Percentiles rank a stretch among this genome's conserved stretches.
phyloP scores from a whole-genome alignment of 192 early-diverging fungal species.

The Backusella circina region DNA sequence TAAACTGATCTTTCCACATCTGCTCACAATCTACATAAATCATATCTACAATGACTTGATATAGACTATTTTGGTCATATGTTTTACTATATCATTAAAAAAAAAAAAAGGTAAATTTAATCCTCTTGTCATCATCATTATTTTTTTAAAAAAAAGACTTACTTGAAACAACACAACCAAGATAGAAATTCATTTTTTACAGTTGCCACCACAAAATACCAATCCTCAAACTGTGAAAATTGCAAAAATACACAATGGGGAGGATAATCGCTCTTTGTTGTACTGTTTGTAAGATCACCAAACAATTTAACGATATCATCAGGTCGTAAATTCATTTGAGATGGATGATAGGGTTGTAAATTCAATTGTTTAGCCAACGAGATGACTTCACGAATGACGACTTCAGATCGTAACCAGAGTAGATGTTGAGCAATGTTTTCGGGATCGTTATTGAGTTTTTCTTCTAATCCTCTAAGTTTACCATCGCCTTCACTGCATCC shows the following conservation, averaged over 20 bases:
- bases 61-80: slow-evolving; percentile 16
- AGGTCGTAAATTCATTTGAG: slow-evolving; percentile 25
- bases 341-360: slow-evolving; percentile 25
- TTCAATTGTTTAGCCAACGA: slow-evolving; percentile 37
- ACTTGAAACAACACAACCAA: slow-evolving; percentile 29
- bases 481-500: slow-evolving; percentile 45
- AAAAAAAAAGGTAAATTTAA: too few species aligned
- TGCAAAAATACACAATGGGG: slow-evolving; percentile 33
- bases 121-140: background rate
- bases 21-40: slow-evolving; percentile 23
- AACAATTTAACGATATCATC: slow-evolving; percentile 31
- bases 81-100: slow-evolving; percentile 19
- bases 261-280: slow-evolving; percentile 16
- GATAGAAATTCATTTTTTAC: slow-evolving; percentile 29
- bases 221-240: slow-evolving; percentile 38
- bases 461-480: slow-evolving; percentile 34
- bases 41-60: slow-evolving; percentile 19
- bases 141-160: background rate
- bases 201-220: slow-evolving; percentile 32
- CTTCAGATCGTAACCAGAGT: slow-evolving; percentile 32
- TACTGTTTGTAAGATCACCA: slow-evolving; percentile 8
- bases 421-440: slow-evolving; percentile 27
- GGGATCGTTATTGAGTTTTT: slow-evolving; percentile 30
- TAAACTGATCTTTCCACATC: slow-evolving; percentile 26
- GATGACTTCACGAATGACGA: slow-evolving; percentile 31